A percentile compares a stretch with the other conserved stretches of the same genome.
Conservation (phyloP, 2,329 filamentous ascomycete genomes). For the Trematosphaeria pertusa region DNA sequence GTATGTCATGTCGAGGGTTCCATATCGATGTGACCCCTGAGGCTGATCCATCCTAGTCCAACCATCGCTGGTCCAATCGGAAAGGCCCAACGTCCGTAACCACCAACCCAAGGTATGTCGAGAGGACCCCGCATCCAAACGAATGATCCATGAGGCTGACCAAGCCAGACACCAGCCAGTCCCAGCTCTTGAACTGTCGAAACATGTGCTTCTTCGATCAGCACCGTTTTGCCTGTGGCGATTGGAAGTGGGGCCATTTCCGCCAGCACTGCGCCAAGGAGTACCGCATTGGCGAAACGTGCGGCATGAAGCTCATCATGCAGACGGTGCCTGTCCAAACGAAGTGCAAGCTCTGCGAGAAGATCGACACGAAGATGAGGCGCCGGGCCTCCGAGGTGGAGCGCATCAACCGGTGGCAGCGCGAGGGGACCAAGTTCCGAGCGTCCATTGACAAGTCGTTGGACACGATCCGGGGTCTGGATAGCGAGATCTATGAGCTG, state of each 20-base stretch:
- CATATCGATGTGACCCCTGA: slow-evolving; percentile 34
- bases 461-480: slow-evolving; percentile 75
- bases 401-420: slow-evolving; percentile 78
- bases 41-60: slow-evolving; percentile 33
- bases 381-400: slow-evolving; percentile 75
- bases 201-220: slow-evolving; percentile 97
- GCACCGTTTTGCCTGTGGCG: slow-evolving; percentile 82
- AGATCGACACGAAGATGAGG: slow-evolving; percentile 84
- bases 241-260: slow-evolving; percentile 95
- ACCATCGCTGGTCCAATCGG: slow-evolving; percentile 33
- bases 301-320: slow-evolving; percentile 90
- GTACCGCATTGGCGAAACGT: slow-evolving; percentile 95
- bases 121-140: slow-evolving; percentile 37
- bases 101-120: slow-evolving; percentile 38
- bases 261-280: slow-evolving; percentile 92
- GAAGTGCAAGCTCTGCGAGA: slow-evolving; percentile 85
- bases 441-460: slow-evolving; percentile 71
- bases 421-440: slow-evolving; percentile 68
- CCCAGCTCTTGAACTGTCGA: slow-evolving; percentile 42
- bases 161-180: slow-evolving; percentile 31
- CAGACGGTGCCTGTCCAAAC: slow-evolving; percentile 68
- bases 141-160: slow-evolving; percentile 35
- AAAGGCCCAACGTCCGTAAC: slow-evolving; percentile 26
- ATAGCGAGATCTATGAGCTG: slow-evolving; percentile 72
- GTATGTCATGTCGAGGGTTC: slow-evolving; percentile 34